Base-by-base conservation (phyloP, 208 protist genomes). In the Blastocrithidia nonstop region DNA sequence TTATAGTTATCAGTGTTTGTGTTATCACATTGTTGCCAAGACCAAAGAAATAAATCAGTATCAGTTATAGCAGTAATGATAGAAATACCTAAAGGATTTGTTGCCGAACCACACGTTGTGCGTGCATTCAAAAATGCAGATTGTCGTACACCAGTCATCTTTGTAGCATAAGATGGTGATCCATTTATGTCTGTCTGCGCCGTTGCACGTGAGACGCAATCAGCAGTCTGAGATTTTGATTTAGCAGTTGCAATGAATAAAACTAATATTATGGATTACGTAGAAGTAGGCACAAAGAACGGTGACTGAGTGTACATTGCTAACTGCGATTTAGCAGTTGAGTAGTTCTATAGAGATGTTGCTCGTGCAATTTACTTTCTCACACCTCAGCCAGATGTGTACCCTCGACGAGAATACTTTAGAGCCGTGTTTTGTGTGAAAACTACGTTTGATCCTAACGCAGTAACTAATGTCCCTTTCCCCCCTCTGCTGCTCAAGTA, bases 241-340 rank as follows among this genome's bases (percentile, higher is more conserved):
- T 44, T 85, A 6, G 52, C 66, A 3, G 15, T 59, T 23, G 50
- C 62, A 27, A 59, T 69, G 31, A 89, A 66, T 37, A 59, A 58
- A 40, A 56, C 76, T 39, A 88, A 90, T 56, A 63, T 76, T 8
- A 59, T 83, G 57, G 84, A 88, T 51, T 93, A 93, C 57, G 65
- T 93, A 24, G 84, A 93, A 16, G 74, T 93, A 19, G 80, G 84
- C 7, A 53, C 81, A 16, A 71, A 86, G 42, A 89, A 88, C 57
- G 84, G 84, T 11, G 84, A 93, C 57, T 93, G 84, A 80, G 79
- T 93, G 35, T 87, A 87, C 59, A 64, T 93, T 17, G 70, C 63
- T 7, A 77, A 85, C 46, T 87, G 68, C 46, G 76, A 88, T 23
- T 27, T 53, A 4, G 78, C 77, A 5, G 64, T 49, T 1, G 56